Evolutionary conservation across 2,329 filamentous ascomycete species (phyloP).

Genomic region (Aspergillus caelatus): DNA sequence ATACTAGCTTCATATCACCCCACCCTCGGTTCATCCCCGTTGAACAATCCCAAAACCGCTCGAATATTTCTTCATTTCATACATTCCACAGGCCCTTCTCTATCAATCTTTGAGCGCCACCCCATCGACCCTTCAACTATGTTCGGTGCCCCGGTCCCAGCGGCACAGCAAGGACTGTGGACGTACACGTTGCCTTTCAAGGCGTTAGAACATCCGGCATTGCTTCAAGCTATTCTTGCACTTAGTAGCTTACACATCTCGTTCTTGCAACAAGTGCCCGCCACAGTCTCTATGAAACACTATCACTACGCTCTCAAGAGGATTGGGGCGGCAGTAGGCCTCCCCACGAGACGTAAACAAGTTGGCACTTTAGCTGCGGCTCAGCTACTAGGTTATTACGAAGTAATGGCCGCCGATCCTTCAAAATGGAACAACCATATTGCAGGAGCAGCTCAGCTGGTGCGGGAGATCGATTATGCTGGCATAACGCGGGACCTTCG

Average conservation of each 20-base stretch:
- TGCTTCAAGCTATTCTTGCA: conserved; percentile 89
- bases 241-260: conserved; percentile 86
- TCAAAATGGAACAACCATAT: conserved; percentile 95
- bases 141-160: conserved; percentile 64
- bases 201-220: conserved; percentile 79
- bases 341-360: conserved; percentile 69
- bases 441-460: conserved; percentile 77
- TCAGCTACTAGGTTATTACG: conserved; percentile 84
- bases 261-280: conserved; percentile 72
- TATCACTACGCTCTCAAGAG: conserved; percentile 84
- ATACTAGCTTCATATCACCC: conserved; percentile 68
- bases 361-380: conserved; percentile 86
- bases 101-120: conserved; percentile 86
- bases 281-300: conserved; percentile 83
- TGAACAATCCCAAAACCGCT: conserved; percentile 78
- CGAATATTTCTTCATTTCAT: conserved; percentile 91
- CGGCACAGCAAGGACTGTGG: conserved; percentile 62
- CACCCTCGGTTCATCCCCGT: conserved; percentile 67
- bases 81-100: conserved; percentile 79
- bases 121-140: conserved; percentile 71
- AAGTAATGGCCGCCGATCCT: conserved; percentile 92
- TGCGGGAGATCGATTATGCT: conserved; percentile 79
- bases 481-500: conserved; percentile 73
- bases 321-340: conserved; percentile 73
- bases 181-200: conserved; percentile 80